Base-by-base conservation (phyloP, 2,329 filamentous ascomycete species). In the Fusarium circinatum region DNA sequence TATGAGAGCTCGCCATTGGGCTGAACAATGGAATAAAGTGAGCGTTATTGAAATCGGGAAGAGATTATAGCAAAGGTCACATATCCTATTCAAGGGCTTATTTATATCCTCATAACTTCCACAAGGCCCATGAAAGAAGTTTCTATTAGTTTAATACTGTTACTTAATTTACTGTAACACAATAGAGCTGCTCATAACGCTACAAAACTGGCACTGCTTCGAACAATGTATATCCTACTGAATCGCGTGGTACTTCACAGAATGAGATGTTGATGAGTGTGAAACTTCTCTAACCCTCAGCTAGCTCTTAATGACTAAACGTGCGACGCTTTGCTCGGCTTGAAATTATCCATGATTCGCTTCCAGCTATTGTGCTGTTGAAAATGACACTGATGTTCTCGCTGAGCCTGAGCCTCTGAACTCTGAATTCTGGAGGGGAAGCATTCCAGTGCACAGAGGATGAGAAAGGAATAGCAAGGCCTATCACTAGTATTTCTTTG, bases 1-100 rank as follows among this genome's bases (percentile, higher is more conserved):
- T 5, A 24, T 24, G 15, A 34, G 8, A 3, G 28, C 3, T 6
- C 8, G 8, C 8, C 7, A 3, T 34, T 17, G 0, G 12, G 30
- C 30, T 24, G 5, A 1, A 10, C 3, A 32, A 8, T 20, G 4
- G n/a, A 24, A 6, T 5, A 9, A 51, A 7, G 13, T 4, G 9
- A 8, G 22, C 6, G 12, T 20, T 34, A 13, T 6, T 20, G 17
- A 15, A 51, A 34, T 11, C 20, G 28, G 32, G 13, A 11, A 32
- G 11, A 34, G n/a, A 8, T 12, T 14, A 14, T 24, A 14, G 17
- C 17, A 34, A 28, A n/a, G 28, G 12, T n/a, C 15, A 24, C 48
- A n/a, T 51, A 9, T 49, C 11, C 10, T 32, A 13, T n/a, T 48
- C 15, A n/a, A 32, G 26, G 8, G 11, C 14, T 2, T n/a, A 12